Evolutionary conservation across 768 basidiomycete species (phyloP), one percentile per base, ranked within the genome.

Genomic region (Terana coerulea): DNA sequence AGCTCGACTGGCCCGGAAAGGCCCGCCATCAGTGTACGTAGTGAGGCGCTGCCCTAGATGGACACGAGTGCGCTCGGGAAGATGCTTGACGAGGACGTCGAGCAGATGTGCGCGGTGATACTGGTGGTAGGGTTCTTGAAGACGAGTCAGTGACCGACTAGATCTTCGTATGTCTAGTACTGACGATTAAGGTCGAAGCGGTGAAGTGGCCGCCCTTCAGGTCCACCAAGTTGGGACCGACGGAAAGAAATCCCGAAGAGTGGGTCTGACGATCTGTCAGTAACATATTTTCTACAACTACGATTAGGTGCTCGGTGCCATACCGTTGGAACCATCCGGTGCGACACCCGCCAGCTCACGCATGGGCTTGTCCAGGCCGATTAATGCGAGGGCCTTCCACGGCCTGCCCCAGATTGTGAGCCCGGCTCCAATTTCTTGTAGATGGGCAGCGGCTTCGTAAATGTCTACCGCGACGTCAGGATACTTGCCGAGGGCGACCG

Each of bases 61-160:
- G 3, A 65, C 59, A n/a, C 21, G 43, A 8, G 61, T 59, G 9
- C 54, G 57, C 1, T 43, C 14, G 7, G 62, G 62, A 7, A 69
- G 57, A 36, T 59, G 60, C 15, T 60, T 49, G n/a, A 74, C 74
- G 37, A 76, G 66, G n/a, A 71, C 66, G 49, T 76, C 72, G 4
- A 78, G 69, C 51, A 80, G 77, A 39, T 73, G 69, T 5, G 76
- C 76, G n/a, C 78, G 67, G 57, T 80, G 77, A 52, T 77, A 76
- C 1, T 73, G 70, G 34, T 75, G n/a, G n/a, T n/a, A n/a, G n/a
- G n/a, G n/a, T n/a, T n/a, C n/a, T n/a, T n/a, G n/a, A n/a, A n/a
- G n/a, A n/a, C n/a, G n/a, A n/a, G n/a, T n/a, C n/a, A n/a, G n/a
- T n/a, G n/a, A n/a, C n/a, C n/a, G n/a, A n/a, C n/a, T n/a, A n/a